A percentile compares a stretch with the other conserved stretches of the same genome.
These are phyloP conservation scores for Stemphylium lycopersici DNA, from an alignment of 2,329 filamentous ascomycete genomes.

Conservation along the genomic window DNA sequence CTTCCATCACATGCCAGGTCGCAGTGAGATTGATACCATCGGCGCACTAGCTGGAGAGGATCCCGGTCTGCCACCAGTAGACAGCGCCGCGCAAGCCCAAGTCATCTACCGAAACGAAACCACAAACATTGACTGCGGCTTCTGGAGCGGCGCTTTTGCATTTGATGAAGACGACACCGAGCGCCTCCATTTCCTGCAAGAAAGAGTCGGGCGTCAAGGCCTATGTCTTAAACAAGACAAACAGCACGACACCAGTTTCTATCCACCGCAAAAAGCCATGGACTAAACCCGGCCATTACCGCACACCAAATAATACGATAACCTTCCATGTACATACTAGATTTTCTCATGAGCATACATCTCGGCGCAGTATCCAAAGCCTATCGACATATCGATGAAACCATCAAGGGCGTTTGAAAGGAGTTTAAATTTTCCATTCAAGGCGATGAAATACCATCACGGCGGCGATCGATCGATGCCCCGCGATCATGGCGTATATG, in stretches of 20 bases:
- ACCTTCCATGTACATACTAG: slow-evolving; percentile 11
- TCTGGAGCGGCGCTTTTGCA: slow-evolving; percentile 47
- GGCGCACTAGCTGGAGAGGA: slow-evolving; percentile 37
- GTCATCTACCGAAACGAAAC: slow-evolving; percentile 43
- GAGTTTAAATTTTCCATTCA: not conserved
- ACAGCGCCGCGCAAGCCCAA: slow-evolving; percentile 41
- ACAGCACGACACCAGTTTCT: slow-evolving; percentile 8
- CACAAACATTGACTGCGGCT: slow-evolving; percentile 49
- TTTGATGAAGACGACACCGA: slow-evolving; percentile 42
- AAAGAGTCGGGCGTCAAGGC: slow-evolving; percentile 48
- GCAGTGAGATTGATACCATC: slow-evolving; percentile 48
- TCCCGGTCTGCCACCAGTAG: slow-evolving; percentile 43
- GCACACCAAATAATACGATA: not conserved
- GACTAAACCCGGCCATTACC: slow-evolving; percentile 5
- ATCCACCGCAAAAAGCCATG: slow-evolving; percentile 16
- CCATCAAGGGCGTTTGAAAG: not conserved
- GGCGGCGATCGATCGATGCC: too few species aligned
- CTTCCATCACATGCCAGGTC: slow-evolving; percentile 53
- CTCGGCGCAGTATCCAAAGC: not conserved
- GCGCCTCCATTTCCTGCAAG: slow-evolving; percentile 42
- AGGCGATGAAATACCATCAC: too few species aligned
- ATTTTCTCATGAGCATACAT: slow-evolving; percentile 9
- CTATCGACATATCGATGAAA: not conserved
- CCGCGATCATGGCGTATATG: too few species aligned
- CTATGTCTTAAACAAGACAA: slow-evolving; percentile 45